Conservation (phyloP, 495 filamentous ascomycete genomes). For the Achaetomiella virescens region DNA sequence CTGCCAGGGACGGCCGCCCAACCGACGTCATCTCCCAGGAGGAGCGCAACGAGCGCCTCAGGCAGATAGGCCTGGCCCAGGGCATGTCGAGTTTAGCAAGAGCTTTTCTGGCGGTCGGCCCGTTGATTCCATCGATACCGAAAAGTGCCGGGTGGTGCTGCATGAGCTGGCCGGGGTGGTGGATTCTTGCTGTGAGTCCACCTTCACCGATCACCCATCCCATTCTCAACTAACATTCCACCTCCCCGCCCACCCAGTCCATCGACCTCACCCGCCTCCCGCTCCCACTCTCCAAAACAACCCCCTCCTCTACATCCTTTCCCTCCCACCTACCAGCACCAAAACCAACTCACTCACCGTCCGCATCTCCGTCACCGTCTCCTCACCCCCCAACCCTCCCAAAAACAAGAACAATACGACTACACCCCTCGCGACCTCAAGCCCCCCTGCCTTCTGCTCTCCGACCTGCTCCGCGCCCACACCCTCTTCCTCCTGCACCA, state of each 20-base stretch:
- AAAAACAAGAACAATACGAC: slow-evolving; percentile 44
- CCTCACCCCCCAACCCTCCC: neutral
- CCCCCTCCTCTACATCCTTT: slow-evolving; percentile 19
- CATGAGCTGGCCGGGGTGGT: slow-evolving; percentile 82
- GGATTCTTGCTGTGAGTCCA: slow-evolving; percentile 73
- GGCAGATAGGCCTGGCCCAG: slow-evolving; percentile 95
- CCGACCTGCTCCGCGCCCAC: slow-evolving; percentile 78
- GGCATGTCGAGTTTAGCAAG: slow-evolving; percentile 90
- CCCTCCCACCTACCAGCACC: neutral
- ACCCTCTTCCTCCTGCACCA: slow-evolving; percentile 84
- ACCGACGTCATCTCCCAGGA: slow-evolving; percentile 45
- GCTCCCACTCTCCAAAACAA: slow-evolving; percentile 27
- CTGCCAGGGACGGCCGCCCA: slow-evolving; percentile 29
- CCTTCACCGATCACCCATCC: neutral
- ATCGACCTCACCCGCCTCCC: slow-evolving; percentile 66
- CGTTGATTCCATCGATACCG: slow-evolving; percentile 83
- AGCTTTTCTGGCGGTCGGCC: slow-evolving; percentile 72
- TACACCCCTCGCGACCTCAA: slow-evolving; percentile 87
- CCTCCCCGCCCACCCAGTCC: slow-evolving; percentile 48
- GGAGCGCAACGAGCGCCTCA: slow-evolving; percentile 71
- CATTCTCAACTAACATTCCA: neutral
- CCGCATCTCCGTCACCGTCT: slow-evolving; percentile 6
- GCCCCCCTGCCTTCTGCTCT: slow-evolving; percentile 68
- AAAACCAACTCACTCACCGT: neutral
- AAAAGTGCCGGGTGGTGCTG: slow-evolving; percentile 74